Percentiles rank a stretch among this genome's conserved stretches.
Evolutionary conservation across 2,329 filamentous ascomycete genomes (phyloP).

Genomic region (Cytospora mali): DNA sequence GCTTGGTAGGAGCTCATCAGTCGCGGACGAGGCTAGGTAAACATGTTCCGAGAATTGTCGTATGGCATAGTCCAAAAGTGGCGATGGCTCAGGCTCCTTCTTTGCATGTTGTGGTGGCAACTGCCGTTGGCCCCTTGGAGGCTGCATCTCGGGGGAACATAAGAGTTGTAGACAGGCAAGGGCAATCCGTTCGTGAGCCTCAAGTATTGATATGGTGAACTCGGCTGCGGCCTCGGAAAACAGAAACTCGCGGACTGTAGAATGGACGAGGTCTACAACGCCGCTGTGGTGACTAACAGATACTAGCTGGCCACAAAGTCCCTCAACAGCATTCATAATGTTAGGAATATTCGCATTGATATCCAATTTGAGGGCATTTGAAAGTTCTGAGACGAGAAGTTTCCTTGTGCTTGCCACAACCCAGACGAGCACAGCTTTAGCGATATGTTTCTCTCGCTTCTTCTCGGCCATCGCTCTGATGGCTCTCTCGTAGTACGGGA

Average conservation of each 20-base stretch:
- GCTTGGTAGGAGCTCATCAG: constrained; percentile 30
- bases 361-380: constrained; percentile 36
- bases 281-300: constrained; percentile 30
- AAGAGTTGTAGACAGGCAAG: constrained; percentile 34
- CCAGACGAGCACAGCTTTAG: constrained; percentile 36
- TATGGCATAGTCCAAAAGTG: constrained; percentile 34
- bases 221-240: constrained; percentile 32
- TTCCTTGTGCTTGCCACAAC: constrained; percentile 31
- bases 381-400: constrained; percentile 34
- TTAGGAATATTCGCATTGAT: constrained; percentile 32
- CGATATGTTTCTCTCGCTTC: constrained; percentile 34
- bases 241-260: constrained; percentile 36
- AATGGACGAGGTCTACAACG: constrained; percentile 34
- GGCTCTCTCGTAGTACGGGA: constrained; percentile 33
- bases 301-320: constrained; percentile 38
- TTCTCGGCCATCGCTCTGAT: constrained; percentile 33
- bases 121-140: constrained; percentile 28
- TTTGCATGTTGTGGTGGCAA: constrained; percentile 6
- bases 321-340: constrained; percentile 31
- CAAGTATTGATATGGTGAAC: constrained; percentile 32
- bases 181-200: constrained; percentile 34
- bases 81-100: constrained; percentile 13
- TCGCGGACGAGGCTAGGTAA: constrained; percentile 26
- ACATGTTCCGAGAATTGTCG: constrained; percentile 36
- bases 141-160: constrained; percentile 28